phyloP scores from a whole-genome alignment of 148 eudicot genomes.

The Silene uniflora region DNA sequence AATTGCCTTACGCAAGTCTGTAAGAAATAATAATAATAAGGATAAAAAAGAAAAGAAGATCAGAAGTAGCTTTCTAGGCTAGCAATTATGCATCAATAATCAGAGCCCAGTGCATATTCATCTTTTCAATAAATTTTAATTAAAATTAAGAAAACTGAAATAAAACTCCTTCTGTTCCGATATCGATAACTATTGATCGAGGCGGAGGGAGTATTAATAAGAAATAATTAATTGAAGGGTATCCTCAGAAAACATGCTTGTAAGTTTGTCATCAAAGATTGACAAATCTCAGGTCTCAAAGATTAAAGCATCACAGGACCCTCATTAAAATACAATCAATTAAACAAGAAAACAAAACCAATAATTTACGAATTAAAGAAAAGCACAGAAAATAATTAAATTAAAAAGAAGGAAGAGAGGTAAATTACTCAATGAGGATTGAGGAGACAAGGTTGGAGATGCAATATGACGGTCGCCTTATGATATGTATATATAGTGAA shows the following conservation, averaged over 20 bases:
- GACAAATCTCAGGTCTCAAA: constrained; percentile 36
- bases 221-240: neutral
- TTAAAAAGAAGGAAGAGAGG: neutral
- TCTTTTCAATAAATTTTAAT: neutral
- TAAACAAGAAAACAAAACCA: neutral
- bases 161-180: too few relatives aligned
- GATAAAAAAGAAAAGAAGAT: constrained; percentile 5
- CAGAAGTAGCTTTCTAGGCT: constrained; percentile 38
- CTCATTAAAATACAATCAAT: neutral
- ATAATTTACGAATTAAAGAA: neutral
- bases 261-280: constrained; percentile 26
- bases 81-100: constrained; percentile 36
- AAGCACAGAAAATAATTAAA: neutral
- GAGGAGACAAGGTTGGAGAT: neutral
- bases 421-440: neutral
- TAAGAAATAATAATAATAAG: too few relatives aligned
- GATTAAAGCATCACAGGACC: constrained; percentile 23
- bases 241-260: constrained; percentile 30
- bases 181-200: too few relatives aligned
- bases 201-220: neutral
- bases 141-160: neutral
- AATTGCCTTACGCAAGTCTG: too few relatives aligned
- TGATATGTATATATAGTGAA: neutral
- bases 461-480: too few relatives aligned
- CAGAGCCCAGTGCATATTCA: constrained; percentile 46